Base-by-base conservation (phyloP, 2,329 filamentous ascomycete species). In the Lanzia echinophila region DNA sequence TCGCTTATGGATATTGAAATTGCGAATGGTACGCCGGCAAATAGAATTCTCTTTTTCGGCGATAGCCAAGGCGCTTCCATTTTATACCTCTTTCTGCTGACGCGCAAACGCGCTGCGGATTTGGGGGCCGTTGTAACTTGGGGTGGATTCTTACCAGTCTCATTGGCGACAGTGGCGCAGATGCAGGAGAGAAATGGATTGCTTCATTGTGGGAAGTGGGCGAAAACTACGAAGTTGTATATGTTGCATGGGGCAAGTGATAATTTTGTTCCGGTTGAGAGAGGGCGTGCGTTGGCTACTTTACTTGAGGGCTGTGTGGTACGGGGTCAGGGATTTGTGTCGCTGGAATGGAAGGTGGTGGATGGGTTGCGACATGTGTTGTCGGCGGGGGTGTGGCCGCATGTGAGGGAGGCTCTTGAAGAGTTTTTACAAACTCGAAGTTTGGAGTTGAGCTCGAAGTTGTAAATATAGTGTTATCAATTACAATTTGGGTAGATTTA, bases 31-130 rank as follows among this genome's bases (percentile, higher is more conserved):
- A 53, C 47, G 0, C 50, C 57, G 31, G 41, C 39, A 6, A 44
- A 49, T 6, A 39, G 51, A 17, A 58, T 60, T 13, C 39, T 58
- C 1, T 55, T 56, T n/a, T 50, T 59, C 46, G 57, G 56, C 1
- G 41, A 57, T 22, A 58, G 57, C 28, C 58, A 59, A 50, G 56
- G 59, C 4, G 49, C 51, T 7, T 45, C 54, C 2, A 50, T 57
- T 20, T 12, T 60, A 10, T 39, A 34, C 3, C 28, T 57, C 2
- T 60, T 58, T 20, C 15, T 59, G 19, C 55, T 58, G 10, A 55
- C 48, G 6, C 22, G 51, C 2, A 48, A 20, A 17, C n/a, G 50
- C 6, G 54, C 51, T 12, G 41, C 41, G 8, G 49, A 52, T n/a
- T n/a, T 56, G 4, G 45, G 48, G 6, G 56, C 56, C 11, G 15